These are phyloP conservation scores for Spathaspora gorwiae DNA, from an alignment of 805 yeast genomes.

Conservation along the genomic window DNA sequence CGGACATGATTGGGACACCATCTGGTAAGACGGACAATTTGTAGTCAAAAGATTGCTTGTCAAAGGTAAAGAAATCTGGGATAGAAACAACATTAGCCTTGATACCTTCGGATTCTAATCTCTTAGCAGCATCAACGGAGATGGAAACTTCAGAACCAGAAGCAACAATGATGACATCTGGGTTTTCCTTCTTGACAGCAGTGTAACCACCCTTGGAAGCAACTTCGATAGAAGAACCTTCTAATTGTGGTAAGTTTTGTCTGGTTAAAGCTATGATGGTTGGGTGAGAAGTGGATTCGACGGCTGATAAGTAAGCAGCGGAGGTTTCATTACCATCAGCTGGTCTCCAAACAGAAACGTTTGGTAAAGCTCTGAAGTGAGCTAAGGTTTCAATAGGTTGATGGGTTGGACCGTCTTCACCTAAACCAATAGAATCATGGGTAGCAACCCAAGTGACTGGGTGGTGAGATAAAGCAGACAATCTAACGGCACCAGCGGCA, in stretches of 20 bases:
- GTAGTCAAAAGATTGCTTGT: slow-evolving; percentile 76
- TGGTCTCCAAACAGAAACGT: slow-evolving; percentile 84
- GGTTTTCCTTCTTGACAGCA: slow-evolving; percentile 49
- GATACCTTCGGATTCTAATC: slow-evolving; percentile 59
- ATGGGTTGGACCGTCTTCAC: slow-evolving; percentile 94
- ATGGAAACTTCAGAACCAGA: slow-evolving; percentile 94
- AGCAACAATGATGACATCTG: slow-evolving; percentile 71
- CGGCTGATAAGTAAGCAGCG: slow-evolving; percentile 71
- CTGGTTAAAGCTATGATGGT: slow-evolving; percentile 73
- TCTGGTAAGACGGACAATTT: slow-evolving; percentile 86
- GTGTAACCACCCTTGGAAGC: slow-evolving; percentile 95
- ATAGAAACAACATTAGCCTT: slow-evolving; percentile 82
- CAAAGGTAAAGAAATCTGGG: slow-evolving; percentile 91
- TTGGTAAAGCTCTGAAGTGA: slow-evolving; percentile 81
- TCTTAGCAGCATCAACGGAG: slow-evolving; percentile 77
- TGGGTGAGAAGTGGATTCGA: slow-evolving; percentile 62
- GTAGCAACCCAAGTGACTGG: slow-evolving; percentile 87
- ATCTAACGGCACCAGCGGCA: slow-evolving; percentile 84
- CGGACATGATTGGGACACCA: slow-evolving; percentile 86
- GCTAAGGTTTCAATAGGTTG: slow-evolving; percentile 89
- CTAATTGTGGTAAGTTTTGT: slow-evolving; percentile 90
- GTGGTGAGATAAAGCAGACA: slow-evolving; percentile 77
- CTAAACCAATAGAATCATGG: slow-evolving; percentile 85
- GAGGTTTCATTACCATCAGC: slow-evolving; percentile 89
- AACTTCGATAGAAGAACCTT: slow-evolving; percentile 86